Base-by-base conservation (phyloP, 192 early-diverging fungal species). In the Bifiguratus adelaidae region DNA sequence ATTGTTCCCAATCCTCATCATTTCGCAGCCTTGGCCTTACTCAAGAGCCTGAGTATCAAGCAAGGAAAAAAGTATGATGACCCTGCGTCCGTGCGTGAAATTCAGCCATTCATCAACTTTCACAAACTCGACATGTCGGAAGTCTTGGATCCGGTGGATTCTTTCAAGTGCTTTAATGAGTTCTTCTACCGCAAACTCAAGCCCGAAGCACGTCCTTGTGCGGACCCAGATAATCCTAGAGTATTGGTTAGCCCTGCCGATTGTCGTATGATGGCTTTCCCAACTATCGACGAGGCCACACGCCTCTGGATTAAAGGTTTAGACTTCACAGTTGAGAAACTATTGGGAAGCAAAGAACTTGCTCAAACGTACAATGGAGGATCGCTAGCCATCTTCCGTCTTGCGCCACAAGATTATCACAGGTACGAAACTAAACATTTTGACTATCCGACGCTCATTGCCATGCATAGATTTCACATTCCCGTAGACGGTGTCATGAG, bases 361-460 rank as follows among this genome's bases (percentile, higher is more conserved):
- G 70, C 71, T 16, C 47, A 56, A 27, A 50, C 56, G 11, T 91
- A 74, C 56, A 63, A 72, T 8, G 83, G 76, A 13, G 86, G 85
- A 0, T 51, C 65, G 1, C 41, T 87, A 26, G 76, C 76, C 8
- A 76, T 91, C 29, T 89, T 84, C 45, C 67, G 88, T 13, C 61
- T 91, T 11, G 85, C 86, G 0, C 88, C 88, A 4, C 88, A 91
- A 47, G 86, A 91, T 55, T 91, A 91, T 54, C 88, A 91, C 41
- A 54, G 88, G 61, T 70, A 58, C 9, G 13, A n/a, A n/a, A n/a
- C n/a, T n/a, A n/a, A n/a, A n/a, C n/a, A n/a, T n/a, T n/a, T n/a
- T n/a, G n/a, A n/a, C n/a, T n/a, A n/a, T n/a, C n/a, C n/a, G n/a
- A n/a, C n/a, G n/a, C n/a, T n/a, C n/a, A n/a, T n/a, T n/a, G n/a